Conservation (phyloP, 495 filamentous ascomycete genomes). For the Poronia punctata region DNA sequence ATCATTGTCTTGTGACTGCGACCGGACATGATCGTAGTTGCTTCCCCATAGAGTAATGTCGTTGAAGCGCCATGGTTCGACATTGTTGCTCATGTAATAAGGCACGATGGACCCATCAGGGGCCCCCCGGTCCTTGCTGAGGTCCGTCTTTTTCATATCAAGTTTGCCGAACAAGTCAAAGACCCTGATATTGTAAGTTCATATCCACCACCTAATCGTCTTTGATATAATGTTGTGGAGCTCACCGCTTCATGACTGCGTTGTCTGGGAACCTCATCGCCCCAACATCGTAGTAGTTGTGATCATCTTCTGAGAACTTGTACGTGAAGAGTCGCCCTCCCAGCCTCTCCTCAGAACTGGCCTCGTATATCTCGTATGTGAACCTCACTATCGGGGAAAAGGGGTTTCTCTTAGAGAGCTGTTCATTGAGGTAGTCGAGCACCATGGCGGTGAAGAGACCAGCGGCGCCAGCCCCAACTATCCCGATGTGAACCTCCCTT, state of each 20-base stretch:
- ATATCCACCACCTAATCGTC: too few species aligned
- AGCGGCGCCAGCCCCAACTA: conserved; percentile 32
- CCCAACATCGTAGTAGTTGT: conserved; percentile 40
- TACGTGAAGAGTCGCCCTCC: conserved; percentile 30
- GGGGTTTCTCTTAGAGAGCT: conserved; percentile 12
- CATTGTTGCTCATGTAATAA: too few species aligned
- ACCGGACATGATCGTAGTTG: too few species aligned
- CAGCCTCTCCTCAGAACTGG: conserved; percentile 19
- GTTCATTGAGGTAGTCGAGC: conserved; percentile 23
- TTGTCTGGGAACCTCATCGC: conserved; percentile 36
- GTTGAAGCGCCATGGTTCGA: too few species aligned
- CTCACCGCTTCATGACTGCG: conserved; percentile 15
- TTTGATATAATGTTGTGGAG: too few species aligned
- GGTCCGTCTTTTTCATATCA: too few species aligned
- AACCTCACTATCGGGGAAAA: conserved; percentile 10
- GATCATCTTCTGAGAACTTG: conserved; percentile 16
- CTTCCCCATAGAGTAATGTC: too few species aligned
- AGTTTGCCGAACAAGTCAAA: too few species aligned
- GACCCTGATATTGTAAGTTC: too few species aligned
- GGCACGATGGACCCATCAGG: too few species aligned
- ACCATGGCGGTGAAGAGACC: conserved; percentile 34
- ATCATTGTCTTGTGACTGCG: too few species aligned
- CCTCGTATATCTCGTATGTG: conserved; percentile 21
- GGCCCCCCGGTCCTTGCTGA: too few species aligned
- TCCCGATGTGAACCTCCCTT: not conserved